phyloP scores from a whole-genome alignment of 163 green algal species.

The Chloroidium sp. region DNA sequence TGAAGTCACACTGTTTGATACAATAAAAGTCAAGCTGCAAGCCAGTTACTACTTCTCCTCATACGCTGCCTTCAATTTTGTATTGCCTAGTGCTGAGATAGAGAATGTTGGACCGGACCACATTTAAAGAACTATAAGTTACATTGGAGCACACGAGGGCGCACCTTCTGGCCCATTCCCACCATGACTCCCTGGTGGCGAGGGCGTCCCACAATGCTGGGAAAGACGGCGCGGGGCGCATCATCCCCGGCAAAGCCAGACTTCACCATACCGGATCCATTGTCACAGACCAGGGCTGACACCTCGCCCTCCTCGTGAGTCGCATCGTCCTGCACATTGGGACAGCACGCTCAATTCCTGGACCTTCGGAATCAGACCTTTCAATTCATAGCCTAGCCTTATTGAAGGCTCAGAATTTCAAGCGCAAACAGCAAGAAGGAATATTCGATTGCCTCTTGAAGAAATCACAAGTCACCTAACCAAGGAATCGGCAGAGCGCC shows the following conservation, averaged over 20 bases:
- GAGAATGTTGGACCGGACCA: too few relatives aligned
- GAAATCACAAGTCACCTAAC: background rate
- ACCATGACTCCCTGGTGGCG: conserved; percentile 72
- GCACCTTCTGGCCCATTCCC: conserved; percentile 81
- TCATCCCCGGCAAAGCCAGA: conserved; percentile 88
- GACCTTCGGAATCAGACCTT: background rate
- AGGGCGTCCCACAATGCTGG: conserved; percentile 76
- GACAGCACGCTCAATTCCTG: background rate
- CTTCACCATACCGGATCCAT: conserved; percentile 73
- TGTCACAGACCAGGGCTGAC: conserved; percentile 58
- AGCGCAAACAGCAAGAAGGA: background rate
- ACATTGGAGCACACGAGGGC: background rate
- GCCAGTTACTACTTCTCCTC: too few relatives aligned
- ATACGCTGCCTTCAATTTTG: too few relatives aligned
- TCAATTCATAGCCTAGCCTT: background rate
- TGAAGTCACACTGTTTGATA: background rate
- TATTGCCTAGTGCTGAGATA: too few relatives aligned
- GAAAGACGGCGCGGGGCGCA: conserved; percentile 78
- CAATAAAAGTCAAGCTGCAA: background rate
- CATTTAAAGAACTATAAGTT: too few relatives aligned
- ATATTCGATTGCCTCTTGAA: too few relatives aligned
- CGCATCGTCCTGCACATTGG: background rate
- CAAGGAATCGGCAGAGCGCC: background rate
- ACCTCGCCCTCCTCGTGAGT: conserved; percentile 50
- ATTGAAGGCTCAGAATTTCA: background rate